phyloP scores from a whole-genome alignment of 2,329 filamentous ascomycete genomes.

The Juglanconis sp. region DNA sequence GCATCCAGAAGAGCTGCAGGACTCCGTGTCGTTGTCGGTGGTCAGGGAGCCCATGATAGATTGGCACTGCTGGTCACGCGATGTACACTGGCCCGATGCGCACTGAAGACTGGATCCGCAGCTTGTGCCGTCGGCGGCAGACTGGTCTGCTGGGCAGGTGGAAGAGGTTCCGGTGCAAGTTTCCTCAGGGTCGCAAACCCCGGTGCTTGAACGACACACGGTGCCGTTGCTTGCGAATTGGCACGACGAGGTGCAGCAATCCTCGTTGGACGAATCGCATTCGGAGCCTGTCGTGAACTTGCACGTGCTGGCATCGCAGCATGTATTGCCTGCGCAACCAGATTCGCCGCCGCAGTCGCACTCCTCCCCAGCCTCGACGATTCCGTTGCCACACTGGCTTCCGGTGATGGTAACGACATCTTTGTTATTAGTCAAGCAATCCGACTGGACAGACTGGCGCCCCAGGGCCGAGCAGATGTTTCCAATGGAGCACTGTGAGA shows the following conservation, averaged over 20 bases:
- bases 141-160: slow-evolving; percentile 71
- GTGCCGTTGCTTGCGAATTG: slow-evolving; percentile 64
- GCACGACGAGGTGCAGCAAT: slow-evolving; percentile 70
- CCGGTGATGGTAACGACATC: slow-evolving; percentile 78
- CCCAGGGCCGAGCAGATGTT: slow-evolving; percentile 89
- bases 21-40: slow-evolving; percentile 71
- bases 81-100: slow-evolving; percentile 92
- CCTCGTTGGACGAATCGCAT: slow-evolving; percentile 79
- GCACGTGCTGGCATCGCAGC: slow-evolving; percentile 85
- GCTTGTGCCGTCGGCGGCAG: slow-evolving; percentile 63
- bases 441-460: slow-evolving; percentile 70
- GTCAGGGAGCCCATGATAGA: slow-evolving; percentile 75
- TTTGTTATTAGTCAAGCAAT: slow-evolving; percentile 81
- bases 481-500: slow-evolving; percentile 85
- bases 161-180: slow-evolving; percentile 71
- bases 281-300: slow-evolving; percentile 72
- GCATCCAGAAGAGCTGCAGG: slow-evolving; percentile 74
- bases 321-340: slow-evolving; percentile 71
- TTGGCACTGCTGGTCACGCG: slow-evolving; percentile 83
- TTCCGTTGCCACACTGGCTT: slow-evolving; percentile 91
- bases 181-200: slow-evolving; percentile 82
- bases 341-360: slow-evolving; percentile 85
- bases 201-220: slow-evolving; percentile 77
- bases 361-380: slow-evolving; percentile 90
- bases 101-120: slow-evolving; percentile 79